Base-by-base conservation (phyloP, 331 rosid species). In the Ulmus americana region DNA sequence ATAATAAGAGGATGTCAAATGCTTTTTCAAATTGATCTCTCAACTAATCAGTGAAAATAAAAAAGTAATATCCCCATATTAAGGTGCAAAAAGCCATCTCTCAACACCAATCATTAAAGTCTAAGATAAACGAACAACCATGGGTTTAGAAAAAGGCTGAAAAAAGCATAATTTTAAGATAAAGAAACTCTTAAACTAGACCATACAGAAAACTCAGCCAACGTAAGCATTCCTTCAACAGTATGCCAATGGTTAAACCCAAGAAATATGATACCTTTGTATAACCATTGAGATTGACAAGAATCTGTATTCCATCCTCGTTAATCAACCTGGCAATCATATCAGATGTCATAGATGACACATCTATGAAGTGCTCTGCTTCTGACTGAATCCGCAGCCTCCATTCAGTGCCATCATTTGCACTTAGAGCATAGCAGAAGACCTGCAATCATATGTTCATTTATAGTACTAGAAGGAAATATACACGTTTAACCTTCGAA, bases 271-370 rank as follows among this genome's bases (percentile, higher is more conserved):
- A 69, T 70, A 90, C 99, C 97, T 94, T 94, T 22, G 99, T 94
- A 80, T 94, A 94, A 35, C 99, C 99, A 81, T 95, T 95, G 61
- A 95, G 95, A 75, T 95, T 95, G 67, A 95, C 81, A 62, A 95
- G 86, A 35, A 95, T 72, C 68, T 95, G 97, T 71, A 95, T 95
- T 74, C 86, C 83, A 70, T 87, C 86, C 68, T 81, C 90, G 9
- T 84, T 85, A 62, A 95, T 87, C 92, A 87, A 46, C 80, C 88
- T 95, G 48, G 99, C 92, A 47, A 95, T 87, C 85, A 65, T 72
- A 79, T 95, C 99, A 6, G 99, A 90, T 63, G 99, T 74, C 92
- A 90, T 73, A 65, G 96, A 63, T 65, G 99, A 90, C 63, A 87
- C 96, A 86, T 95, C 99, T 49, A 81, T 55, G 40, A 95, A 95